These are phyloP conservation scores for Lojkania enalia DNA, from an alignment of 2,329 filamentous ascomycete genomes.

Conservation along the genomic window DNA sequence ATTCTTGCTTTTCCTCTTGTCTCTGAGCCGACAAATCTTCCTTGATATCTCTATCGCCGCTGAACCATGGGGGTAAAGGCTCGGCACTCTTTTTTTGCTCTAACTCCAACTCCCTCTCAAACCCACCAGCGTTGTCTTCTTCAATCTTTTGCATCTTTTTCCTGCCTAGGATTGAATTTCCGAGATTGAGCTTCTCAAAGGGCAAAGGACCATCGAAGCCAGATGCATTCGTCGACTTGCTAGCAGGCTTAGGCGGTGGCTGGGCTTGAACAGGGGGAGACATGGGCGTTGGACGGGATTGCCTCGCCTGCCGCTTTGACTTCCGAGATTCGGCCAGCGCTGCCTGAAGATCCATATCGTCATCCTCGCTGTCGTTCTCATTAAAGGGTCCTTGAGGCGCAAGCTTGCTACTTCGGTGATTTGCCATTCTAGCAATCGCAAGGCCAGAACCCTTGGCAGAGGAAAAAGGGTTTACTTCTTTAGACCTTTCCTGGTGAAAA, in stretches of 20 bases:
- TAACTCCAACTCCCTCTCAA: constrained; percentile 56
- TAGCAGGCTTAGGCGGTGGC: constrained; percentile 30
- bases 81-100: constrained; percentile 52
- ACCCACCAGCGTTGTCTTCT: constrained; percentile 65
- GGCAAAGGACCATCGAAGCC: constrained; percentile 79
- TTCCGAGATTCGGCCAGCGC: constrained; percentile 73
- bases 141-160: constrained; percentile 58
- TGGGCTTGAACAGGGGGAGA: constrained; percentile 11
- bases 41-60: constrained; percentile 54
- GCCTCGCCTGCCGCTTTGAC: constrained; percentile 39
- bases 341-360: constrained; percentile 75
- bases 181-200: constrained; percentile 79
- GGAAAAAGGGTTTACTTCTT: constrained; percentile 48
- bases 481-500: constrained; percentile 51
- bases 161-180: constrained; percentile 60
- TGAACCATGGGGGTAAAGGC: constrained; percentile 77
- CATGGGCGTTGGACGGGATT: constrained; percentile 39
- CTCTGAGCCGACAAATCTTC: constrained; percentile 60
- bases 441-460: constrained; percentile 50
- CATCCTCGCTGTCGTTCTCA: constrained; percentile 66
- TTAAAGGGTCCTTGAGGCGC: constrained; percentile 38
- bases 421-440: constrained; percentile 73
- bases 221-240: constrained; percentile 58
- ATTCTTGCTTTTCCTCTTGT: constrained; percentile 49
- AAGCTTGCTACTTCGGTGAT: constrained; percentile 67